A percentile compares a stretch with the other conserved stretches of the same genome.
phyloP scores from a whole-genome alignment of 2,329 filamentous ascomycete genomes.

The Curvularia hawaiiensis region DNA sequence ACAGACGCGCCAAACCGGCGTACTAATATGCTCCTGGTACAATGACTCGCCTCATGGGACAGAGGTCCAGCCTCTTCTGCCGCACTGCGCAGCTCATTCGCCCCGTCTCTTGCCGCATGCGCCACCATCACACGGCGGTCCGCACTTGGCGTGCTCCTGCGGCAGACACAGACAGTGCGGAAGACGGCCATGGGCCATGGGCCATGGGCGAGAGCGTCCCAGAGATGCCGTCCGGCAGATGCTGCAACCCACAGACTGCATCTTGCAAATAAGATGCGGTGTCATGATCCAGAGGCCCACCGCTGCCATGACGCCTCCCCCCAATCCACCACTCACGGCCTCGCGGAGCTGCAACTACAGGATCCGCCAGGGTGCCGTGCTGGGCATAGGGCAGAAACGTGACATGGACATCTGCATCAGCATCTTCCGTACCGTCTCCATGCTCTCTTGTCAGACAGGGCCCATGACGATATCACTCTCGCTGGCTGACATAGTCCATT shows the following conservation, averaged over 20 bases:
- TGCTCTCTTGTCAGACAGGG: conserved; percentile 5
- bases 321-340: conserved; percentile 27
- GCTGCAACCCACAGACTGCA: conserved; percentile 21
- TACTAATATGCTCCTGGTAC: too few species aligned
- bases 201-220: conserved; percentile 14
- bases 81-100: neutral
- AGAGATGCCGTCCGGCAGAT: conserved; percentile 23
- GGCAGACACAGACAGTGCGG: conserved; percentile 10
- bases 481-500: neutral
- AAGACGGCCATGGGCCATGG: neutral
- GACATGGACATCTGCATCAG: conserved; percentile 23
- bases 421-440: neutral
- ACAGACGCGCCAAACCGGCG: neutral
- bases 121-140: conserved; percentile 19
- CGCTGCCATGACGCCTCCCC: conserved; percentile 30
- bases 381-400: conserved; percentile 18
- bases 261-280: conserved; percentile 12
- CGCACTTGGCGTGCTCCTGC: conserved; percentile 12
- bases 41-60: too few species aligned
- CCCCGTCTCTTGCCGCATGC: conserved; percentile 2
- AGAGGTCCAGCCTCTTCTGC: conserved; percentile 9
- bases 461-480: conserved; percentile 19
- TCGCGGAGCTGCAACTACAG: conserved; percentile 16
- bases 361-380: conserved; percentile 18
- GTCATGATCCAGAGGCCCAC: conserved; percentile 10